Evolutionary conservation across 2,329 filamentous ascomycete genomes (phyloP).

Genomic region (Colletotrichum sp.): DNA sequence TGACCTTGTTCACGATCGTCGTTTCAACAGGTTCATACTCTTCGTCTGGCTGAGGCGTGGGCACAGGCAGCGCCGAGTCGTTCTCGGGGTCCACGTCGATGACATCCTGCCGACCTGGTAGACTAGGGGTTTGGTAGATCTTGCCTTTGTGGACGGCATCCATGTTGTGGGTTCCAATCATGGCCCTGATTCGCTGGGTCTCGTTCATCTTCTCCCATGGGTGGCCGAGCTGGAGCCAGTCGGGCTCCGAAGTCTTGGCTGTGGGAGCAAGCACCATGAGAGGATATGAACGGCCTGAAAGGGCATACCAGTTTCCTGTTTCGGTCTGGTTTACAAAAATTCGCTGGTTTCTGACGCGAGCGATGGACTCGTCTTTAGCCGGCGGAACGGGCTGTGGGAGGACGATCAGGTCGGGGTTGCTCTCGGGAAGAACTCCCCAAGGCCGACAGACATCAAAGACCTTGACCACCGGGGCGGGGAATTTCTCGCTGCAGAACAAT

Average conservation of each 20-base stretch:
- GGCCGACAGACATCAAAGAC: slow-evolving; percentile 89
- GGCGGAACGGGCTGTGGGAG: slow-evolving; percentile 84
- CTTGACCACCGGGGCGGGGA: slow-evolving; percentile 70
- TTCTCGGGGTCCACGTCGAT: slow-evolving; percentile 35
- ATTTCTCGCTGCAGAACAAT: slow-evolving; percentile 66
- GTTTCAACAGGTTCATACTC: slow-evolving; percentile 31
- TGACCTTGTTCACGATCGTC: slow-evolving; percentile 55
- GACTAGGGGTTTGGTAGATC: slow-evolving; percentile 38
- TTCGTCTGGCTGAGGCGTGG: slow-evolving; percentile 28
- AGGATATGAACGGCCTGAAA: slow-evolving; percentile 87
- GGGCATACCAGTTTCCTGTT: slow-evolving; percentile 89
- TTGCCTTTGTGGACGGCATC: slow-evolving; percentile 41
- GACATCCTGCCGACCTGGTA: slow-evolving; percentile 37
- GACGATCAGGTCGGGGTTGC: slow-evolving; percentile 78
- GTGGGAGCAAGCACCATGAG: slow-evolving; percentile 73
- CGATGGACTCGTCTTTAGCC: slow-evolving; percentile 51
- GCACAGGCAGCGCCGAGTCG: slow-evolving; percentile 36
- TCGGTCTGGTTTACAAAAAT: slow-evolving; percentile 90
- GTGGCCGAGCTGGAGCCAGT: slow-evolving; percentile 52
- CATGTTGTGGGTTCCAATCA: slow-evolving; percentile 76
- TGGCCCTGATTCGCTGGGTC: slow-evolving; percentile 60
- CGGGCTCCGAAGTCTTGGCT: slow-evolving; percentile 48
- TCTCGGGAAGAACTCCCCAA: slow-evolving; percentile 63
- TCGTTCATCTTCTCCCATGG: slow-evolving; percentile 44
- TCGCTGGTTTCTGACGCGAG: slow-evolving; percentile 62